These are phyloP conservation scores for Trichoderma brevicompactum DNA, from an alignment of 2,329 filamentous ascomycete species.

Conservation along the genomic window DNA sequence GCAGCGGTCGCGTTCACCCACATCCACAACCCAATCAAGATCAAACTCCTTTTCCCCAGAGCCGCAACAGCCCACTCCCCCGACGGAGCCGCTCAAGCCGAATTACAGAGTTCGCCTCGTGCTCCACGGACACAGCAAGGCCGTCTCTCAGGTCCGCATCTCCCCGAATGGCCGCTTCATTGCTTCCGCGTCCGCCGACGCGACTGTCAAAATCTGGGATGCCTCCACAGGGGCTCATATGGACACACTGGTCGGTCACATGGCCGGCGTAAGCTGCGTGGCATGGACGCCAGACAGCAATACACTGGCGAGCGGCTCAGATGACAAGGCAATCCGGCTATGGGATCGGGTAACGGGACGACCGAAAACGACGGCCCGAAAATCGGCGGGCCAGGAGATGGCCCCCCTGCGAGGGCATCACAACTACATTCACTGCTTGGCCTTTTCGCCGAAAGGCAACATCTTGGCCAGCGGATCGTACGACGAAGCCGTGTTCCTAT, in stretches of 20 bases:
- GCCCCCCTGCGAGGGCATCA: conserved; percentile 80
- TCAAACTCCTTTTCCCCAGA: conserved; percentile 38
- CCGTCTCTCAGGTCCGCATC: conserved; percentile 84
- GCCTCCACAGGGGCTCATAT: conserved; percentile 75
- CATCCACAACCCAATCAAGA: conserved; percentile 41
- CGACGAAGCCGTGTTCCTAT: conserved; percentile 95
- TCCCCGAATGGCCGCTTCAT: conserved; percentile 90
- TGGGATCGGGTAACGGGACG: conserved; percentile 76
- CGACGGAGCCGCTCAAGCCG: conserved; percentile 59
- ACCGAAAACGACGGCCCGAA: conserved; percentile 54
- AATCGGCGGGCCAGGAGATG: conserved; percentile 48
- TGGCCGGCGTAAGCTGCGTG: conserved; percentile 88
- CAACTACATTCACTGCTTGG: conserved; percentile 92
- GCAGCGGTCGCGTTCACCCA: conserved; percentile 38
- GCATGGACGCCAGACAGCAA: conserved; percentile 93
- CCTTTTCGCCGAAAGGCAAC: conserved; percentile 97
- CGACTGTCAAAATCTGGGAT: conserved; percentile 90
- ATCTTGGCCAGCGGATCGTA: conserved; percentile 95
- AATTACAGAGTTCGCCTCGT: conserved; percentile 72
- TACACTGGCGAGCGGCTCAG: conserved; percentile 86
- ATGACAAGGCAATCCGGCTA: conserved; percentile 93
- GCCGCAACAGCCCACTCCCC: conserved; percentile 42
- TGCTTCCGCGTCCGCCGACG: conserved; percentile 87
- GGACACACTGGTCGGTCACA: conserved; percentile 89
- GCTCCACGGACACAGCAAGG: conserved; percentile 76